Evolutionary conservation across 495 filamentous ascomycete genomes (phyloP).

Genomic region (Penicillium canariense): DNA sequence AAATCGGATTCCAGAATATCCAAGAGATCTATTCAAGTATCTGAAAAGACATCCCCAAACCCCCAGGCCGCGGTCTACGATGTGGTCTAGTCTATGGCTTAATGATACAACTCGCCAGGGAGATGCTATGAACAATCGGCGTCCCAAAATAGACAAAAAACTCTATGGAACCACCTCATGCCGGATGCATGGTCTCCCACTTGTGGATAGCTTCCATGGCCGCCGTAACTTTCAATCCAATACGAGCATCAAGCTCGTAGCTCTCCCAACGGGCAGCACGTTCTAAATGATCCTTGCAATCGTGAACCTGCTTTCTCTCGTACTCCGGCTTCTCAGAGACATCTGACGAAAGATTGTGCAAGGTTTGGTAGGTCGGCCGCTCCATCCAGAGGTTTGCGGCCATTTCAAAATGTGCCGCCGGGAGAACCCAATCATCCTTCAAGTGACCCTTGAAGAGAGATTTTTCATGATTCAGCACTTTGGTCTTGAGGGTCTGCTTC

Average conservation of each 20-base stretch:
- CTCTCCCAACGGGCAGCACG: conserved; percentile 81
- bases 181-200: conserved; percentile 47
- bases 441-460: conserved; percentile 66
- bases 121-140: conserved; percentile 5
- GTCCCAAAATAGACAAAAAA: not conserved
- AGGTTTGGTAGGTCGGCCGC: conserved; percentile 35
- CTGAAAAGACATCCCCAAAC: not conserved
- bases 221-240: conserved; percentile 82
- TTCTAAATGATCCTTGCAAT: conserved; percentile 71
- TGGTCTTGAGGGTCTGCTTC: conserved; percentile 55
- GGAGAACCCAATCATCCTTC: conserved; percentile 78
- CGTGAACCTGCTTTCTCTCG: conserved; percentile 54
- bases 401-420: conserved; percentile 86
- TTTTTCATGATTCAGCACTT: conserved; percentile 65
- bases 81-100: conserved; percentile 4
- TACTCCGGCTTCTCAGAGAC: conserved; percentile 15
- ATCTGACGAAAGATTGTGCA: conserved; percentile 26
- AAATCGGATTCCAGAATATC: too few species aligned
- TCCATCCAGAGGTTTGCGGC: conserved; percentile 79
- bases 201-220: conserved; percentile 74
- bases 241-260: conserved; percentile 81
- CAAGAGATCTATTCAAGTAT: not conserved
- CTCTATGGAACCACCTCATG: too few species aligned
- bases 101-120: conserved; percentile 8
- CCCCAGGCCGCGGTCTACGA: not conserved